Evolutionary conservation across 2,329 filamentous ascomycete genomes (phyloP).

Genomic region (Botrytis paeoniae): DNA sequence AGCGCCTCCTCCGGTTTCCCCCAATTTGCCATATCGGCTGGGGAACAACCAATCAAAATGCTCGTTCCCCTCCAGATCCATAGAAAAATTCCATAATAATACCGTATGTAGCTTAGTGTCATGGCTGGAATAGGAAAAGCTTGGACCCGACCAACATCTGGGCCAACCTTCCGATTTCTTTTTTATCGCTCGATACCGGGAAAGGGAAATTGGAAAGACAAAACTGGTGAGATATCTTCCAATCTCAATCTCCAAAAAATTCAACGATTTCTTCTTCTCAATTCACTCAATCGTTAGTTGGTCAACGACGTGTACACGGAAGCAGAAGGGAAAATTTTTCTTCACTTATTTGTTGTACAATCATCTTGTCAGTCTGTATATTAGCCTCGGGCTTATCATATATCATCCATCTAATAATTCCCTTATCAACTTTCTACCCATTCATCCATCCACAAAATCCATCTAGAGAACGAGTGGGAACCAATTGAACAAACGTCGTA

Average conservation of each 20-base stretch:
- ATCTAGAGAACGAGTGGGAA: neutral
- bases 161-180: neutral
- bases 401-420: neutral
- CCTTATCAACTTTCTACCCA: neutral
- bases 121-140: neutral
- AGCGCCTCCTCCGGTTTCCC: constrained; percentile 7
- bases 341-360: neutral
- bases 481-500: neutral
- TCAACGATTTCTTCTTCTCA: neutral
- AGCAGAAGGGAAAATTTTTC: neutral
- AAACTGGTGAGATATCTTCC: constrained; percentile 1
- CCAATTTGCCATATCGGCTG: neutral
- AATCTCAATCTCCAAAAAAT: neutral
- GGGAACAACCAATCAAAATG: neutral
- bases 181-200: neutral
- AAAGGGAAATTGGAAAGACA: neutral
- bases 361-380: neutral
- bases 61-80: neutral
- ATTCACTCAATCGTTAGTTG: neutral
- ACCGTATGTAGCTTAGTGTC: neutral
- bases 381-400: neutral
- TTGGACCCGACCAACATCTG: neutral
- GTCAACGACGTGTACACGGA: neutral
- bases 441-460: neutral
- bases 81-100: neutral